phyloP scores from a whole-genome alignment of 352 stramenopile genomes.

The Porosira glacialis region DNA sequence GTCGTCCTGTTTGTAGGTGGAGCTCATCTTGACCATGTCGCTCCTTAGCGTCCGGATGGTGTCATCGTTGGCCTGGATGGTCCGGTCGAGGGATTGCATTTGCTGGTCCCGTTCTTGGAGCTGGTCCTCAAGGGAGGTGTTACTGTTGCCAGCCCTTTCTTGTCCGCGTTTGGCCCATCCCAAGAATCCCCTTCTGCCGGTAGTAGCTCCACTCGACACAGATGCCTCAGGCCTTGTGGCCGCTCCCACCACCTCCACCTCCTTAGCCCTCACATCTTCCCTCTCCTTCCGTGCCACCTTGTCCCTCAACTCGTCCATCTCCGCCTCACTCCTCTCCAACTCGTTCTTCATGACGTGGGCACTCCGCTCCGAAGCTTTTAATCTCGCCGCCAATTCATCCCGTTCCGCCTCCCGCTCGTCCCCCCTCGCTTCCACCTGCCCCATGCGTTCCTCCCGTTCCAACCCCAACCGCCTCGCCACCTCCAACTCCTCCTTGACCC shows the following conservation, averaged over 20 bases:
- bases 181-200: too few relatives aligned
- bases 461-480: slow-evolving; percentile 28
- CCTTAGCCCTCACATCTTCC: neutral
- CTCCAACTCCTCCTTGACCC: slow-evolving; percentile 19
- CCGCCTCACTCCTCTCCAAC: slow-evolving; percentile 13
- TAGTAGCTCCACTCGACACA: too few relatives aligned
- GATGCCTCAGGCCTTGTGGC: too few relatives aligned
- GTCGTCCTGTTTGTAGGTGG: slow-evolving; percentile 61
- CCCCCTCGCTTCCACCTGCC: too few relatives aligned
- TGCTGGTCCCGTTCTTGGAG: too few relatives aligned
- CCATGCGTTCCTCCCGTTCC: too few relatives aligned
- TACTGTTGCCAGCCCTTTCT: too few relatives aligned
- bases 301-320: slow-evolving; percentile 30
- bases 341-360: slow-evolving; percentile 25
- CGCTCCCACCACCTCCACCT: too few relatives aligned
- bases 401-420: too few relatives aligned
- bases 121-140: too few relatives aligned
- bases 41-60: too few relatives aligned
- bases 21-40: slow-evolving; percentile 66
- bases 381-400: slow-evolving; percentile 16
- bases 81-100: slow-evolving; percentile 17
- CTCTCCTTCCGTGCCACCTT: slow-evolving; percentile 13
- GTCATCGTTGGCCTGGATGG: slow-evolving; percentile 30
- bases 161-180: too few relatives aligned
- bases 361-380: slow-evolving; percentile 27